These are phyloP conservation scores for Stellera chamaejasme DNA, from an alignment of 345 rosid species.

Conservation along the genomic window DNA sequence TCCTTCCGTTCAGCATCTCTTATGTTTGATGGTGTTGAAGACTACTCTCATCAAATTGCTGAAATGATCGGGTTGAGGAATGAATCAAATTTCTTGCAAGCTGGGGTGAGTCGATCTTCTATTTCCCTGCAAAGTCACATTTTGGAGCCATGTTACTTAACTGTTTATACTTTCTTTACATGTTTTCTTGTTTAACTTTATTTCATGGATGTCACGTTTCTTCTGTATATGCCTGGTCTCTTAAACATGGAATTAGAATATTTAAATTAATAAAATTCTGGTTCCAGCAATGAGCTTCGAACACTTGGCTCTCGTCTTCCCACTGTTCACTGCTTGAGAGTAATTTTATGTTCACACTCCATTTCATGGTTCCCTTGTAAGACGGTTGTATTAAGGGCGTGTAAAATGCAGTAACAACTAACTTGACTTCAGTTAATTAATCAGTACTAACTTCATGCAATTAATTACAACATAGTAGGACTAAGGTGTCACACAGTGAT, in stretches of 20 bases:
- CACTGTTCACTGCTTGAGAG: no score
- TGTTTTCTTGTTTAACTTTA: neutral
- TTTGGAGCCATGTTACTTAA: constrained; percentile 6
- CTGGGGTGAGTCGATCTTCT: constrained; percentile 57
- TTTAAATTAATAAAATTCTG: no score
- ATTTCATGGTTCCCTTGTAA: no score
- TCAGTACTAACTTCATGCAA: no score
- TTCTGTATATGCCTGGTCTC: neutral
- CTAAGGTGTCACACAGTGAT: no score
- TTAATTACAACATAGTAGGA: no score
- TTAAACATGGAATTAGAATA: constrained; percentile 1
- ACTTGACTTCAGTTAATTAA: no score
- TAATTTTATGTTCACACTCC: no score
- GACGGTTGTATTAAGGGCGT: no score
- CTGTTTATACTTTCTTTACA: constrained; percentile 1
- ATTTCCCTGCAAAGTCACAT: neutral
- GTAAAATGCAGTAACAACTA: no score
- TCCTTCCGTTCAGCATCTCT: constrained; percentile 85
- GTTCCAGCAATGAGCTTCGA: no score
- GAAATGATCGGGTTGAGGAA: constrained; percentile 91
- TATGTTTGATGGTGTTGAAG: constrained; percentile 93
- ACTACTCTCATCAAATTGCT: constrained; percentile 96
- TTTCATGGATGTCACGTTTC: neutral
- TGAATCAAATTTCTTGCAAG: constrained; percentile 71
- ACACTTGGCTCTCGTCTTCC: no score